Conservation (phyloP, 176 grass and related monocot species). For the Ampelocalamus luodianensis region DNA sequence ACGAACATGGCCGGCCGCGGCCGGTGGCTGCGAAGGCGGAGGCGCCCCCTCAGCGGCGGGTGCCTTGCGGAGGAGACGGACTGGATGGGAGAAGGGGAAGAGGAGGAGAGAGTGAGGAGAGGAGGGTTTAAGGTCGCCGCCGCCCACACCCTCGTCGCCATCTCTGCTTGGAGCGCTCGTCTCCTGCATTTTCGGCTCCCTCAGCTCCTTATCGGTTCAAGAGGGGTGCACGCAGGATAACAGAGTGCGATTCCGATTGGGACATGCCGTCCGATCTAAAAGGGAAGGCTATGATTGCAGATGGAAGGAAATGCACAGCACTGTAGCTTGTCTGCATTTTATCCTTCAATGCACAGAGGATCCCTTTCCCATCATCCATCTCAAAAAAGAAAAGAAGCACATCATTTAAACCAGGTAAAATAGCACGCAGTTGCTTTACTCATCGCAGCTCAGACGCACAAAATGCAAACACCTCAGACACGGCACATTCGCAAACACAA, state of each 20-base stretch:
- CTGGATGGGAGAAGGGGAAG: not conserved
- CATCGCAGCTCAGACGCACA: not conserved
- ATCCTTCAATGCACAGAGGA: no score
- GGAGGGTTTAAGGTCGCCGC: constrained; percentile 37
- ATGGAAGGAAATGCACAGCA: not conserved
- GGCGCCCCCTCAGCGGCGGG: not conserved
- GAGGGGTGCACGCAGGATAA: not conserved
- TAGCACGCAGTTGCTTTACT: not conserved
- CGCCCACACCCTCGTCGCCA: constrained; percentile 51
- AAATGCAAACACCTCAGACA: not conserved
- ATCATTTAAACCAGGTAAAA: no score
- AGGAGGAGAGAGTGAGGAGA: constrained; percentile 23
- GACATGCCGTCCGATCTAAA: not conserved
- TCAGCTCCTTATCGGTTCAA: constrained; percentile 41
- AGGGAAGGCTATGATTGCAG: not conserved
- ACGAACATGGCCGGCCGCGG: constrained; percentile 29
- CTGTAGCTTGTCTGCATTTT: no score
- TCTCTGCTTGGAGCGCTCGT: constrained; percentile 10
- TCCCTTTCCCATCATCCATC: no score
- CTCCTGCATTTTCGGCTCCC: not conserved
- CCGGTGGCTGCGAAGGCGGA: constrained; percentile 30
- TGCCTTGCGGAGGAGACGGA: not conserved
- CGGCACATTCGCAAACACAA: not conserved
- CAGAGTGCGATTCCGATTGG: not conserved
- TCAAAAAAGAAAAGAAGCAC: no score